These are phyloP conservation scores for Margaritispora aquatica DNA, from an alignment of 495 filamentous ascomycete species.

Conservation along the genomic window DNA sequence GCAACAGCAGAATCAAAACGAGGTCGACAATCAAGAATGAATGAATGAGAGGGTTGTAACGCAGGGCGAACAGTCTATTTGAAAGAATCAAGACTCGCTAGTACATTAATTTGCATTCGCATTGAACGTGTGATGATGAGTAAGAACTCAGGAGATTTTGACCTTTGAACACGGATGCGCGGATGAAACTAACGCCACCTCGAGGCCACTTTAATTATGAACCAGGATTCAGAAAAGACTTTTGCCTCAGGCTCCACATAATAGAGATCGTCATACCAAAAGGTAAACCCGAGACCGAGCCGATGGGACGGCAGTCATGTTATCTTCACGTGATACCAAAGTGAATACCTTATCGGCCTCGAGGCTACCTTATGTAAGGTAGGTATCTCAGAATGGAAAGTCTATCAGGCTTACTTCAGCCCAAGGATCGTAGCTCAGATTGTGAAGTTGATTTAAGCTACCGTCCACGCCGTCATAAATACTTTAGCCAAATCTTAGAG, in stretches of 20 bases:
- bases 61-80: neutral
- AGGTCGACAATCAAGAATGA: neutral
- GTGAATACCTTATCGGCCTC: too few species aligned
- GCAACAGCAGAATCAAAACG: neutral
- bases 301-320: too few species aligned
- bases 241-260: neutral
- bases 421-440: slow-evolving; percentile 6
- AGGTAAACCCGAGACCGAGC: neutral
- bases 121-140: neutral
- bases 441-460: neutral
- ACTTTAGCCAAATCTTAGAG: neutral
- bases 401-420: slow-evolving; percentile 1
- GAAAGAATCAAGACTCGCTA: neutral
- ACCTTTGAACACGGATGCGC: neutral
- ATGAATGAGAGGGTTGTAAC: neutral
- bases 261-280: neutral
- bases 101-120: neutral
- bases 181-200: neutral
- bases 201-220: neutral
- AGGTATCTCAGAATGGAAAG: too few species aligned
- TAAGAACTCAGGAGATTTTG: slow-evolving; percentile 15
- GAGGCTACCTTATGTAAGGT: too few species aligned
- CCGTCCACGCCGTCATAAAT: neutral
- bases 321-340: neutral
- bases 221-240: neutral